Conservation (phyloP, 2,329 filamentous ascomycete species). For the Chaetomium sp. region DNA sequence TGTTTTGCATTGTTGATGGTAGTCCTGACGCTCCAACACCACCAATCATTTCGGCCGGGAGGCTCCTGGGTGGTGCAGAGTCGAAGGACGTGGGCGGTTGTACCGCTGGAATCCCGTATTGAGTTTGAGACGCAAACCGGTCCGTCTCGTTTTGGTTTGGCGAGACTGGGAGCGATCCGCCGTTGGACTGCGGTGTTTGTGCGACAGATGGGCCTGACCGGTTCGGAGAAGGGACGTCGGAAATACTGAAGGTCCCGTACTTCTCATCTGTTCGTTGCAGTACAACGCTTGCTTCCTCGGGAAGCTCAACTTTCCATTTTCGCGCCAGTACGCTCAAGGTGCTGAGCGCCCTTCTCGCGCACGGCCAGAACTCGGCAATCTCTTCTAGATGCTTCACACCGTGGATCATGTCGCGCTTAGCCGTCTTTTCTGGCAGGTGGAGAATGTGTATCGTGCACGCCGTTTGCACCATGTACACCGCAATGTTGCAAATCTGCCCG, state of each 20-base stretch:
- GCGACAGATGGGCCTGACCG: constrained; percentile 20
- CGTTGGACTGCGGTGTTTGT: constrained; percentile 18
- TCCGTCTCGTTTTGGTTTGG: constrained; percentile 22
- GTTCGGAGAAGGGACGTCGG: constrained; percentile 53
- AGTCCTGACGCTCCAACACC: constrained; percentile 22
- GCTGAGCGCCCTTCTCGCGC: constrained; percentile 74
- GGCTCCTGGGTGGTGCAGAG: constrained; percentile 16
- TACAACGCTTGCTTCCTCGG: constrained; percentile 71
- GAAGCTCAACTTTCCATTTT: constrained; percentile 86
- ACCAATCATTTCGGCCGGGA: constrained; percentile 27
- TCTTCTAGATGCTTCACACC: constrained; percentile 89
- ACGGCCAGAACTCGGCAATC: constrained; percentile 91
- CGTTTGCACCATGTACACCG: constrained; percentile 90
- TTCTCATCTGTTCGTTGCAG: constrained; percentile 73
- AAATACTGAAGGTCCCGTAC: constrained; percentile 65
- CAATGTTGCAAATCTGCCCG: constrained; percentile 92
- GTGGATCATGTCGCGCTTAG: constrained; percentile 81
- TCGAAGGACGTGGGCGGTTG: constrained; percentile 25
- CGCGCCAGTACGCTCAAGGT: constrained; percentile 78
- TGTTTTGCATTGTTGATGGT: constrained; percentile 21
- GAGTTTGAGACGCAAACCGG: constrained; percentile 33
- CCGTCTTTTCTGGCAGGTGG: constrained; percentile 87
- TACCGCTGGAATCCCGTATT: constrained; percentile 27
- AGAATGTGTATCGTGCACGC: constrained; percentile 92
- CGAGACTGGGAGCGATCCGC: constrained; percentile 17